Evolutionary conservation across 2,329 filamentous ascomycete genomes (phyloP).

Genomic region (Colletotrichum sp.): DNA sequence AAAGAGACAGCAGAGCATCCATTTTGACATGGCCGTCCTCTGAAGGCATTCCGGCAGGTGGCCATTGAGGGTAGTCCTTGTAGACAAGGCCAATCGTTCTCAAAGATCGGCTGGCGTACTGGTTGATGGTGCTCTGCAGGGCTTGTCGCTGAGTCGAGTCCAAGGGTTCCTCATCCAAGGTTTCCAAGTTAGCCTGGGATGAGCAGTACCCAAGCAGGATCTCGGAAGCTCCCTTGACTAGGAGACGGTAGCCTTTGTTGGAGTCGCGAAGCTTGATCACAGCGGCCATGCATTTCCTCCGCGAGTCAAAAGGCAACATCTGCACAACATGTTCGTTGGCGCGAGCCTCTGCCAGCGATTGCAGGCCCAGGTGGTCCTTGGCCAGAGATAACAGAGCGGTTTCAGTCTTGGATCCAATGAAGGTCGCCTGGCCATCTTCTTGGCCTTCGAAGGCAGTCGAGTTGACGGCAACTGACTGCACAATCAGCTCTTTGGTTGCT

Average conservation of each 20-base stretch:
- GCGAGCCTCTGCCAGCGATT: conserved; percentile 48
- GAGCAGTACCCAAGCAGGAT: conserved; percentile 52
- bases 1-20: conserved; percentile 59
- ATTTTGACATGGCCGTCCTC: conserved; percentile 60
- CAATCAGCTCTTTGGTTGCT: conserved; percentile 35
- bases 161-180: background rate
- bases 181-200: conserved; percentile 30
- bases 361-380: conserved; percentile 53
- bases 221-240: conserved; percentile 62
- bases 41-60: conserved; percentile 61
- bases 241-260: conserved; percentile 48
- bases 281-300: conserved; percentile 61
- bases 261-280: conserved; percentile 49
- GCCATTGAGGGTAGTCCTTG: conserved; percentile 73
- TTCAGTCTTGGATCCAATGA: conserved; percentile 62
- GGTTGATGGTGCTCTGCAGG: conserved; percentile 51
- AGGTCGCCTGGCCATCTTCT: conserved; percentile 47
- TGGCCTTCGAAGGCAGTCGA: conserved; percentile 61
- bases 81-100: conserved; percentile 79
- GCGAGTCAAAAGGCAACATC: conserved; percentile 59
- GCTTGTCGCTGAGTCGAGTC: background rate
- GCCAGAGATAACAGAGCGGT: conserved; percentile 57
- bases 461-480: conserved; percentile 57
- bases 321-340: conserved; percentile 50
- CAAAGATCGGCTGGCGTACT: conserved; percentile 67